Base-by-base conservation (phyloP, 2,329 filamentous ascomycete genomes). In the Penicillium hesseltinei region DNA sequence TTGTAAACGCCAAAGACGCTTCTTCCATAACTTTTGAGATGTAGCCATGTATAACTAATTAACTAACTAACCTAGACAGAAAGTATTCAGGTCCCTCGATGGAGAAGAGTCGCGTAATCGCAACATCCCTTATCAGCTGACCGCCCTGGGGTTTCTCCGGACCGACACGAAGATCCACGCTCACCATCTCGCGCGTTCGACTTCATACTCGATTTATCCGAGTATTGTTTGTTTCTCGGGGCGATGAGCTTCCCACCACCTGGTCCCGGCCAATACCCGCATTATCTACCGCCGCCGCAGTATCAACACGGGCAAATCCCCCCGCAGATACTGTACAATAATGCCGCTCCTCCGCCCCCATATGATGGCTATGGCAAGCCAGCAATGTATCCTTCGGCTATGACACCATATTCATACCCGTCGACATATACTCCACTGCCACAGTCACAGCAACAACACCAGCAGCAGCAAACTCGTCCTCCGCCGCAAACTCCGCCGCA, bases 221-320 rank as follows among this genome's bases (percentile, higher is more conserved):
- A 66, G 58, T 58, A 27, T 13, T 31, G 49, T 51, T 31, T 31
- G 59, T 52, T 66, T 66, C 58, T 65, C 65, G 68, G 68, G 73
- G 73, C 71, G 68, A 76, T 76, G 74, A 74, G 71, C 70, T 76
- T 73, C 61, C 69, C 72, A 71, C 73, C 73, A 63, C 72, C 75
- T 54, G 71, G 75, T 62, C 69, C 72, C 60, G 73, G 73, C 60
- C 74, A 73, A 66, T 76, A 75, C 36, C 64, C 65, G 36, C 64
- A 64, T 54, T 67, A 67, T 55, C 52, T 67, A 21, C 62, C 59
- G 61, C 71, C 69, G 53, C 64, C 73, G 51, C 71, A 72, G 57
- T 73, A 74, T 52, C 73, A 73, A 54, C 66, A 59, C 40, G 63
- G 64, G 13, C 63, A 71, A 50, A 63, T 69, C n/a, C 68, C 71